phyloP scores from a whole-genome alignment of 2,329 filamentous ascomycete genomes.

The Alternaria alternata region DNA sequence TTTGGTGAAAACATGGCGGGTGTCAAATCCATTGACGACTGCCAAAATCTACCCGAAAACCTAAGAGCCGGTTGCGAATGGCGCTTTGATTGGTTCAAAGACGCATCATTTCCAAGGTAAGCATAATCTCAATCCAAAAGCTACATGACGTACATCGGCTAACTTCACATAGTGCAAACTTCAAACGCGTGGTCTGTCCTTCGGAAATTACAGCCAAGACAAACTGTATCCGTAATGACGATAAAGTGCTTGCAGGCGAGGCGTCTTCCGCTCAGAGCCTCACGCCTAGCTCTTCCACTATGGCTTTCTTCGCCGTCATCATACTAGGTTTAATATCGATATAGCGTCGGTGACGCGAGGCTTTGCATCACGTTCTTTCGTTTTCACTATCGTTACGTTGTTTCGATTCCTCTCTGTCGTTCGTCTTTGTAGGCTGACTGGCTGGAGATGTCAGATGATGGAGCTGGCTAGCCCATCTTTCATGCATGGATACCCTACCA shows the following conservation, averaged over 20 bases:
- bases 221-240: slow-evolving; percentile 45
- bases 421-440: slow-evolving; percentile 5
- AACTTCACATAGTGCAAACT: slow-evolving; percentile 45
- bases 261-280: slow-evolving; percentile 26
- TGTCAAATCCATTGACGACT: slow-evolving; percentile 42
- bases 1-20: slow-evolving; percentile 43
- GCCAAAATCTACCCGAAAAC: slow-evolving; percentile 43
- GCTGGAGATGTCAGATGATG: slow-evolving; percentile 35
- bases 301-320: slow-evolving; percentile 28
- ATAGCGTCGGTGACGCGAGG: slow-evolving; percentile 33
- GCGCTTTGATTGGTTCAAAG: slow-evolving; percentile 49
- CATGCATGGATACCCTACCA: slow-evolving; percentile 48
- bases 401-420: slow-evolving; percentile 23
- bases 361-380: slow-evolving; percentile 26
- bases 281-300: slow-evolving; percentile 16
- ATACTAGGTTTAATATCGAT: slow-evolving; percentile 34
- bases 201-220: slow-evolving; percentile 46
- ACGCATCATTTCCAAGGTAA: slow-evolving; percentile 46
- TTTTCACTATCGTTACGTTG: slow-evolving; percentile 31
- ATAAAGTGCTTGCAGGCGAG: slow-evolving; percentile 31
- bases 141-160: slow-evolving; percentile 20
- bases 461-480: slow-evolving; percentile 24
- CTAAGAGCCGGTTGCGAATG: slow-evolving; percentile 41
- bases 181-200: slow-evolving; percentile 48
- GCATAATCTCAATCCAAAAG: slow-evolving; percentile 7